phyloP scores from a whole-genome alignment of 192 early-diverging fungal genomes.

The Phlyctochytrium arcticum region DNA sequence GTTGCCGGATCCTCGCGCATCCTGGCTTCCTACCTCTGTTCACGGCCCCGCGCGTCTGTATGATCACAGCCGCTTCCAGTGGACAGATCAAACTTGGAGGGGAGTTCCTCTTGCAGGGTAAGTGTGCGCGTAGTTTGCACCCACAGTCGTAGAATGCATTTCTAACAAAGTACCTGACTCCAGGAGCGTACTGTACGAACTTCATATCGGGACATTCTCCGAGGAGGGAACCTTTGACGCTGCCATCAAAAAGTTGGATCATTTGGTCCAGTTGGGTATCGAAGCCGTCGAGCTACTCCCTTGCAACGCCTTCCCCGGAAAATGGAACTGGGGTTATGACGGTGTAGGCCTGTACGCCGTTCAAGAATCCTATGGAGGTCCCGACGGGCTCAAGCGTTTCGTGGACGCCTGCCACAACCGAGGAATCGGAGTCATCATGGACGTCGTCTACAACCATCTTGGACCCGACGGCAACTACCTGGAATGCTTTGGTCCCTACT shows the following conservation, averaged over 20 bases:
- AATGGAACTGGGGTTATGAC: conserved; percentile 35
- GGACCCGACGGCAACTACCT: conserved; percentile 31
- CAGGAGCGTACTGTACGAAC: conserved; percentile 26
- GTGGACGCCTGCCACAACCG: conserved; percentile 79
- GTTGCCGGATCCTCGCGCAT: conserved; percentile 23
- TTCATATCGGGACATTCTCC: conserved; percentile 26
- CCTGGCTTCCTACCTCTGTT: conserved; percentile 17
- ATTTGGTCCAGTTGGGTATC: conserved; percentile 16
- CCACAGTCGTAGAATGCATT: neutral
- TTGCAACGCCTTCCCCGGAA: conserved; percentile 29
- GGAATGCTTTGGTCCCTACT: conserved; percentile 33
- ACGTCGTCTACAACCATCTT: conserved; percentile 70
- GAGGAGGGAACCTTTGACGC: conserved; percentile 27
- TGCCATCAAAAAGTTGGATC: conserved; percentile 22
- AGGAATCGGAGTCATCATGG: conserved; percentile 75
- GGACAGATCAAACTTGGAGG: conserved; percentile 24
- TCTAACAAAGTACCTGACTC: neutral
- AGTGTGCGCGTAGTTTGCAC: neutral
- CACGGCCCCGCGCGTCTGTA: conserved; percentile 22
- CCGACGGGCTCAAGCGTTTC: conserved; percentile 77
- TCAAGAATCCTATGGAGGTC: conserved; percentile 47
- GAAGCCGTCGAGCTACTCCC: conserved; percentile 27
- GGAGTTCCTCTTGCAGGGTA: conserved; percentile 28
- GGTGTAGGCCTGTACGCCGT: conserved; percentile 26
- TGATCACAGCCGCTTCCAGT: conserved; percentile 15